phyloP scores from a whole-genome alignment of 2,329 filamentous ascomycete species.

The Didymella lethalis region DNA sequence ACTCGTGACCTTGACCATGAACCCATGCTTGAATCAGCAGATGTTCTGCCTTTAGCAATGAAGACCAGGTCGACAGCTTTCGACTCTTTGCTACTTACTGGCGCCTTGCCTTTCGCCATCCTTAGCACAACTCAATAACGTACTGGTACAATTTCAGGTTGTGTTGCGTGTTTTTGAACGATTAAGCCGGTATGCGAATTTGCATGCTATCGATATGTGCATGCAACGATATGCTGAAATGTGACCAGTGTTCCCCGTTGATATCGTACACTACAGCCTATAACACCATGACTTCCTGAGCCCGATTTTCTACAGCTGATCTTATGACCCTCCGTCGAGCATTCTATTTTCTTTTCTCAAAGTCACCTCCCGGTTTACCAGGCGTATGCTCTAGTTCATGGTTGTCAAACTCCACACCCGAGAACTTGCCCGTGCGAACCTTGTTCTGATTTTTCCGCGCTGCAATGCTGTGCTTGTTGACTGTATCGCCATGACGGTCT shows the following conservation, averaged over 20 bases:
- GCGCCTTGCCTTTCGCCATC: too few relatives aligned
- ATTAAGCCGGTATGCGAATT: neutral
- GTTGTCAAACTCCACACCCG: slow-evolving; percentile 38
- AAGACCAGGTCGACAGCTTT: too few relatives aligned
- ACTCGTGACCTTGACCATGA: too few relatives aligned
- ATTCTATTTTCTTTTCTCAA: slow-evolving; percentile 25
- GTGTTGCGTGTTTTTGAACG: neutral
- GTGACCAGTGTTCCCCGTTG: neutral
- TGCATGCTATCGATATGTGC: neutral
- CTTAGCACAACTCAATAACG: too few relatives aligned
- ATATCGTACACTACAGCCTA: neutral
- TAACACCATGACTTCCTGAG: neutral
- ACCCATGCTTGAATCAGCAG: too few relatives aligned
- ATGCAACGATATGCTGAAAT: neutral
- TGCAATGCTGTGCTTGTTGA: slow-evolving; percentile 36
- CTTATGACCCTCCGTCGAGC: neutral
- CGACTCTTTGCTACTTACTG: too few relatives aligned
- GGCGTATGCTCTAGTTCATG: slow-evolving; percentile 32
- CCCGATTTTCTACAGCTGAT: neutral
- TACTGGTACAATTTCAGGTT: too few relatives aligned
- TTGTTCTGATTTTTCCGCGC: slow-evolving; percentile 38
- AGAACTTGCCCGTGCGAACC: slow-evolving; percentile 35
- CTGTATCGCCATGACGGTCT: slow-evolving; percentile 36
- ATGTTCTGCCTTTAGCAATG: too few relatives aligned
- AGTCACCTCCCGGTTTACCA: slow-evolving; percentile 32